Evolutionary conservation across 2,329 filamentous ascomycete genomes (phyloP), one percentile per base, ranked within the genome.

Genomic region (Epichloe coenophiala): DNA sequence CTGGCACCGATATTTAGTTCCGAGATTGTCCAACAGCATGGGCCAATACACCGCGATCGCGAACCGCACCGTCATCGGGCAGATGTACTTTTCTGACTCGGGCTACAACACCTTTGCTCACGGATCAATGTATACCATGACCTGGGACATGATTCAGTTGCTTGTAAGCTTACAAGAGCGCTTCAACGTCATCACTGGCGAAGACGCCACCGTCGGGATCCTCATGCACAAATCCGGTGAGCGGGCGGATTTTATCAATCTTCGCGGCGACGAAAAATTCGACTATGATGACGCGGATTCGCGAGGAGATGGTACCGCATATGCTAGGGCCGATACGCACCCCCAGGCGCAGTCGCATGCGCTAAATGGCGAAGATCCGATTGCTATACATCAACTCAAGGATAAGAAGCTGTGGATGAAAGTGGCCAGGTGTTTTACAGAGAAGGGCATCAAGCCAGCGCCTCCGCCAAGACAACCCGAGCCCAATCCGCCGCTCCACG

Each of bases 91-190:
- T 21, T 59, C 57, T 15, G 50, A 38, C 12, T 48, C 45, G 5
- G 53, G 57, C 52, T 58, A 61, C 47, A 56, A 59, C 37, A 57
- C 57, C 1, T 64, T 62, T 47, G 62, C 63, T 1, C 62, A 65
- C 33, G 63, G 63, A 5, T 58, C 62, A 27, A 63, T 66, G 57
- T 65, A 65, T 55, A 65, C 63, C 17, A 50, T 60, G 4, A 64
- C 62, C 4, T 64, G 63, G 62, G 63, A 65, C 45, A 57, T 64
- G 58, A 56, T 64, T 5, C 55, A 61, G 48, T 49, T 61, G 17
- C 50, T 66, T 2, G 52, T 57, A 5, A 45, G 45, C 11, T 55
- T 65, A 13, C 63, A 66, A 50, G 48, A 52, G 27, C 49, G 52
- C 43, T 57, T 57, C 51, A 50, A 56, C 17, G 57, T 63, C 1